Evolutionary conservation across 805 yeast species (phyloP), one percentile per base, ranked within the genome.

Genomic region (Pichia thaimueangensis): DNA sequence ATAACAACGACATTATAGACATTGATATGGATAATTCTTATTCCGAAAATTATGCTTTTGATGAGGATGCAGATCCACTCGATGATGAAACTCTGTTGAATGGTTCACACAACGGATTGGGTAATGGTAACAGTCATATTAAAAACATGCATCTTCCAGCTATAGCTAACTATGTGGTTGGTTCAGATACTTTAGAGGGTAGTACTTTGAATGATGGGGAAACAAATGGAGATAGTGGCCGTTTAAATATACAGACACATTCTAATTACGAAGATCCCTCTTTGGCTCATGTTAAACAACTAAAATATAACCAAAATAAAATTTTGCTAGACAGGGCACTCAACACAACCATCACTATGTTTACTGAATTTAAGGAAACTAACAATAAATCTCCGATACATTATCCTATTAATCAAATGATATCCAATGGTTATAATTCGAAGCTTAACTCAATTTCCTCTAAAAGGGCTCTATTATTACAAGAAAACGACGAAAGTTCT

Each of bases 261-360:
- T 16, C 34, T 16, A 28, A 20, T 30, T 15, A 28, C 36, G 41
- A 35, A 20, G 43, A 43, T 37, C 25, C 46, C 12, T 35, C 49
- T 30, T 24, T 42, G 8, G 49, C 53, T 1, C 45, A 47, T 16
- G 34, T 57, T 17, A 43, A 41, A n/a, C 96, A 89, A 56, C 63
- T 82, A 43, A 83, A 77, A 47, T 91, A 84, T 59, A 86, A 86
- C 56, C 80, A 81, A 52, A 80, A 81, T 64, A 73, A 83, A 42
- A 65, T 77, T 0, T 71, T 82, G 1, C 65, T 89, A 42, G 82
- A 78, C 45, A 67, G 84, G 39, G 70, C 81, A 1, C 80, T 84
- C 43, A 64, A 70, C 46, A 68, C 73, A 24, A 73, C 81, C 1
- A 63, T 71, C 12, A 73, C 70, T 30, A 54, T 82, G 22, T 55